Percentiles rank a stretch among this genome's conserved stretches.
Conservation (phyloP, 2,329 filamentous ascomycete genomes). For the Colletotrichum sp. region DNA sequence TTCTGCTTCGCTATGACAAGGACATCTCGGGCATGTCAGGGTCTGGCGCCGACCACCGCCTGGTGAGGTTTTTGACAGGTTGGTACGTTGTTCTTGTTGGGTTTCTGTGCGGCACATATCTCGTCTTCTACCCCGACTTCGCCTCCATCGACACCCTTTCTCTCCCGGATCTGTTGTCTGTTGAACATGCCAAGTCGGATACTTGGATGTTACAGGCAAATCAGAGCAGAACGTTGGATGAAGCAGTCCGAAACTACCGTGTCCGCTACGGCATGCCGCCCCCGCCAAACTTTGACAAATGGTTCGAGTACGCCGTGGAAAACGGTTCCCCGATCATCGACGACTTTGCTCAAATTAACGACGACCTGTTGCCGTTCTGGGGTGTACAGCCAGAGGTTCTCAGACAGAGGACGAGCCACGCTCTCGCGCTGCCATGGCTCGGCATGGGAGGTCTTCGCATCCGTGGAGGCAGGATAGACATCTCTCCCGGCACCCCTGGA, state of each 20-base stretch:
- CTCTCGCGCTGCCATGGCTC: conserved; percentile 32
- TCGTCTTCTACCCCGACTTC: conserved; percentile 11
- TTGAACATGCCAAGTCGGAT: conserved; percentile 12
- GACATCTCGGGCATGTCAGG: neutral
- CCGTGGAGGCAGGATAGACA: conserved; percentile 62
- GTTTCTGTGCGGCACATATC: conserved; percentile 15
- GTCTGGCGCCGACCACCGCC: neutral
- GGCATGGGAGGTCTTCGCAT: conserved; percentile 57
- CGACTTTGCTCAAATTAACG: conserved; percentile 77
- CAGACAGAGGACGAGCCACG: conserved; percentile 53
- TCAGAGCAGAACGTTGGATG: conserved; percentile 23
- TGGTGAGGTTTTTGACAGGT: conserved; percentile 7
- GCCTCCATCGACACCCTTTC: neutral
- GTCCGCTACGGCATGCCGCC: conserved; percentile 65
- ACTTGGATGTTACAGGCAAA: conserved; percentile 26
- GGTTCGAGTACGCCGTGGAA: conserved; percentile 75
- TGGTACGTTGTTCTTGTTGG: conserved; percentile 17
- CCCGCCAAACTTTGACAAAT: conserved; percentile 79
- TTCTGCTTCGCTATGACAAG: conserved; percentile 19
- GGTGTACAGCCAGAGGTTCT: conserved; percentile 69
- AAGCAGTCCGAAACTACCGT: conserved; percentile 47
- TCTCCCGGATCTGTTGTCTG: neutral
- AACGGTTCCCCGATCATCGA: conserved; percentile 73
- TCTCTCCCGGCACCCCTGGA: conserved; percentile 35
- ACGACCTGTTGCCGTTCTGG: conserved; percentile 80